Conservation (phyloP, 2,329 filamentous ascomycete genomes). For the Tympanopsis confertula region DNA sequence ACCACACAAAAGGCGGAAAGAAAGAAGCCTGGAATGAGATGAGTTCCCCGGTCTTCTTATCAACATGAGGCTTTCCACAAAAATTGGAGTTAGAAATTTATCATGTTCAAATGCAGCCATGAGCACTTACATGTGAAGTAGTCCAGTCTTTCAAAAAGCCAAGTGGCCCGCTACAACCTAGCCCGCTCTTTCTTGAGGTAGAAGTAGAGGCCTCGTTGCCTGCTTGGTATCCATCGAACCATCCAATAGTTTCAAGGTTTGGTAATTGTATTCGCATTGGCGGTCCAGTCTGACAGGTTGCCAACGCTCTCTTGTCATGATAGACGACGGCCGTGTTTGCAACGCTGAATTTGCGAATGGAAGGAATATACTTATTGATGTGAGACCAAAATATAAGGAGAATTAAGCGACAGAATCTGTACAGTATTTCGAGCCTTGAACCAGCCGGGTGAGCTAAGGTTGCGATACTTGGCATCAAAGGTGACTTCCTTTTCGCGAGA, state of each 20-base stretch:
- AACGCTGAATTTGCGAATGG: conserved; percentile 58
- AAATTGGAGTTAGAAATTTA: not conserved
- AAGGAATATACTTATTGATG: too few relatives aligned
- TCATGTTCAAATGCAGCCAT: not conserved
- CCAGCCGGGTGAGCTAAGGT: conserved; percentile 51
- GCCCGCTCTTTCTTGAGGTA: conserved; percentile 17
- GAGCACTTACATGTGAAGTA: conserved; percentile 42
- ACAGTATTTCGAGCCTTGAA: conserved; percentile 33
- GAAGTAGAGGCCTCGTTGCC: conserved; percentile 31
- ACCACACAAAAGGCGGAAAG: conserved; percentile 52
- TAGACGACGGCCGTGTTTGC: conserved; percentile 57
- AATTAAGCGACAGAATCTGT: conserved; percentile 42
- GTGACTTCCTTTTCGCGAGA: conserved; percentile 39
- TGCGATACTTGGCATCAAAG: conserved; percentile 56
- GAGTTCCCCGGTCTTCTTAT: conserved; percentile 51
- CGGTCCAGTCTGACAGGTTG: conserved; percentile 61
- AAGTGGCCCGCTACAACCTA: conserved; percentile 42
- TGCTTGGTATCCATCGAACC: conserved; percentile 49
- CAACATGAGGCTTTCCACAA: conserved; percentile 55
- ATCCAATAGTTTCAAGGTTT: conserved; percentile 54
- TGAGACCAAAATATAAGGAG: conserved; percentile 44
- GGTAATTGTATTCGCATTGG: conserved; percentile 56
- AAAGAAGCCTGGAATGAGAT: conserved; percentile 59
- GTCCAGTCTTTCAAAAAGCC: conserved; percentile 62
- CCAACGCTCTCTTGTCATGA: conserved; percentile 57